phyloP scores from a whole-genome alignment of 2,329 filamentous ascomycete species.

The Fusarium hainanense region DNA sequence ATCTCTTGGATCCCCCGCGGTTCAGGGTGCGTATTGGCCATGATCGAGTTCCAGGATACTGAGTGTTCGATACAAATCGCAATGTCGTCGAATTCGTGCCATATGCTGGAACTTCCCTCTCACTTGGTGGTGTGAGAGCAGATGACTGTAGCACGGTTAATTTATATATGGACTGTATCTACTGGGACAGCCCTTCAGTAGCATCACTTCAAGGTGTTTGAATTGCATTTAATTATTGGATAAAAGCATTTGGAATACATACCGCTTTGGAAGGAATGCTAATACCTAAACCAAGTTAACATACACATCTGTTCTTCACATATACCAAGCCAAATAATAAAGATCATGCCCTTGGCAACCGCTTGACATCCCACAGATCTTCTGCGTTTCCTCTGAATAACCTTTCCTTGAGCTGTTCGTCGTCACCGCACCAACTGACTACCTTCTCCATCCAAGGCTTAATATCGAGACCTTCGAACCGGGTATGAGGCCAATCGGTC shows the following conservation, averaged over 20 bases:
- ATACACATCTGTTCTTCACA: background rate
- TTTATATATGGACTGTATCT: background rate
- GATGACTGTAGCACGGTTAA: background rate
- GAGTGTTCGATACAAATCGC: background rate
- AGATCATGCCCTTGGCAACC: background rate
- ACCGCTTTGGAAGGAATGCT: too few species aligned
- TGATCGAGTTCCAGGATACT: background rate
- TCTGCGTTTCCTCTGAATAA: constrained; percentile 68
- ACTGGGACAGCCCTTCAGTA: background rate
- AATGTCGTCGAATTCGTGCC: background rate
- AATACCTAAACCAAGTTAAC: too few species aligned
- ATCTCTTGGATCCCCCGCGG: background rate
- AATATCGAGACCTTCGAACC: constrained; percentile 68
- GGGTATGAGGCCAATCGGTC: constrained; percentile 73
- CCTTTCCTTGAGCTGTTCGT: constrained; percentile 57
- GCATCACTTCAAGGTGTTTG: background rate
- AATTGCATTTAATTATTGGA: background rate
- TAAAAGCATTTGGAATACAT: background rate
- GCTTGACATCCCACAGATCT: constrained; percentile 55
- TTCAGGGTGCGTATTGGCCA: background rate
- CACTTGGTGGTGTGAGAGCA: background rate
- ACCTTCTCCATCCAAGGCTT: constrained; percentile 58
- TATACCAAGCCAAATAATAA: background rate
- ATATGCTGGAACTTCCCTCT: background rate
- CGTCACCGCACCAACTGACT: constrained; percentile 62